A percentile compares a stretch with the other conserved stretches of the same genome.
Evolutionary conservation across 345 rosid species (phyloP).

Genomic region (Sisymbrium irio): DNA sequence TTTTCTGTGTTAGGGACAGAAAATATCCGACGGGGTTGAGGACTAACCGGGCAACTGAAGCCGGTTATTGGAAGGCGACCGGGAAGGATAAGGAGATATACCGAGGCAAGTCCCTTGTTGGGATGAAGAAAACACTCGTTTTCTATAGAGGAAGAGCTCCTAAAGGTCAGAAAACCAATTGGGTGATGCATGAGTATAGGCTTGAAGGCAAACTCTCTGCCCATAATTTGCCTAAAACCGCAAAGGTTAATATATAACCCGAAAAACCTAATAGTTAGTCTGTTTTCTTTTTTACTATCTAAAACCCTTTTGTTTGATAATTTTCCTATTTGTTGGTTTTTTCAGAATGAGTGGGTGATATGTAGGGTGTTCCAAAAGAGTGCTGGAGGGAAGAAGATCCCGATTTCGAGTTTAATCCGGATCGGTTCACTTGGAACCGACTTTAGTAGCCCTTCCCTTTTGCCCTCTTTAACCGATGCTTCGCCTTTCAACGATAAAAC

Average conservation of each 20-base stretch:
- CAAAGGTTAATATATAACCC: conserved; percentile 56
- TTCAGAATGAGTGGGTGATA: conserved; percentile 93
- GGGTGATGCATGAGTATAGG: conserved; percentile 95
- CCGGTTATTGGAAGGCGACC: conserved; percentile 97
- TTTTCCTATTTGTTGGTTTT: background rate
- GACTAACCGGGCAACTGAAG: conserved; percentile 85
- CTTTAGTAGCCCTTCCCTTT: conserved; percentile 38
- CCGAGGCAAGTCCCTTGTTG: conserved; percentile 68
- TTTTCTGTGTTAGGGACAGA: conserved; percentile 85
- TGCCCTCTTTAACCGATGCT: conserved; percentile 75
- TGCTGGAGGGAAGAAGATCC: conserved; percentile 66
- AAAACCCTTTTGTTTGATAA: background rate
- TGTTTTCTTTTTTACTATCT: background rate
- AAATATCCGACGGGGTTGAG: conserved; percentile 89
- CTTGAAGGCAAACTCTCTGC: conserved; percentile 70
- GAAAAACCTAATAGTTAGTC: background rate
- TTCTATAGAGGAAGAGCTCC: conserved; percentile 95
- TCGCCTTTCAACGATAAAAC: conserved; percentile 43
- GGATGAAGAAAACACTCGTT: conserved; percentile 95
- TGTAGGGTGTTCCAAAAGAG: conserved; percentile 85
- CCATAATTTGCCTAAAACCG: conserved; percentile 72
- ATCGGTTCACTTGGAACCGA: conserved; percentile 46
- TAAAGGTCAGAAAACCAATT: conserved; percentile 74
- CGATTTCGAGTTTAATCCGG: conserved; percentile 53
- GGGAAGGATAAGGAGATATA: conserved; percentile 91